phyloP scores from a whole-genome alignment of 2,329 filamentous ascomycete species.

The Phyllosticta citribraziliensis region DNA sequence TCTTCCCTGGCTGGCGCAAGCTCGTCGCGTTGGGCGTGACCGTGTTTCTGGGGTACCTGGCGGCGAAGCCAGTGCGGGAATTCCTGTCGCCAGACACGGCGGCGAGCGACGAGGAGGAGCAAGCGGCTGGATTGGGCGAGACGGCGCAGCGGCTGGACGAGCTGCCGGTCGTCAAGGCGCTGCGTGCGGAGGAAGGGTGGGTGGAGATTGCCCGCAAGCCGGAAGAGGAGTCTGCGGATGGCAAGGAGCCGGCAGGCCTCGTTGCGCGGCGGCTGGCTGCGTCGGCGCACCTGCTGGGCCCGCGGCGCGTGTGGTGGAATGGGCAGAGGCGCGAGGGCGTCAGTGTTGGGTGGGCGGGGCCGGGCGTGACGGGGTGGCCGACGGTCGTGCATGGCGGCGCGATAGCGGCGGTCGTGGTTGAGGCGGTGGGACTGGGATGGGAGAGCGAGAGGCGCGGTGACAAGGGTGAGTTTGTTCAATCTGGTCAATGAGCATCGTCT shows the following conservation, averaged over 20 bases:
- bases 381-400: conserved; percentile 61
- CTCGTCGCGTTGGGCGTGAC: too few species aligned
- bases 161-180: not conserved
- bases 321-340: conserved; percentile 40
- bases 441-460: conserved; percentile 31
- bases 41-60: too few species aligned
- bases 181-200: not conserved
- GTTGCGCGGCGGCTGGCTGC: not conserved
- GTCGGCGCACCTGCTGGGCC: conserved; percentile 24
- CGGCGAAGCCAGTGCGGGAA: too few species aligned
- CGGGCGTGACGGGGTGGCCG: conserved; percentile 59
- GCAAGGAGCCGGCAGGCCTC: not conserved
- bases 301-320: conserved; percentile 57
- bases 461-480: conserved; percentile 11
- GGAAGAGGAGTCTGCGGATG: conserved; percentile 8
- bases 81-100: not conserved
- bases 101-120: not conserved
- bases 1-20: too few species aligned
- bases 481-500: not conserved
- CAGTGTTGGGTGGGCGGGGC: conserved; percentile 54
- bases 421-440: conserved; percentile 57
- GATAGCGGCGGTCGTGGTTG: conserved; percentile 59
- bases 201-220: conserved; percentile 13
- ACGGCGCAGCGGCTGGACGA: not conserved
- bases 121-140: not conserved